Base-by-base conservation (phyloP, 108 stramenopile species). In the Discostella pseudostelligera region DNA sequence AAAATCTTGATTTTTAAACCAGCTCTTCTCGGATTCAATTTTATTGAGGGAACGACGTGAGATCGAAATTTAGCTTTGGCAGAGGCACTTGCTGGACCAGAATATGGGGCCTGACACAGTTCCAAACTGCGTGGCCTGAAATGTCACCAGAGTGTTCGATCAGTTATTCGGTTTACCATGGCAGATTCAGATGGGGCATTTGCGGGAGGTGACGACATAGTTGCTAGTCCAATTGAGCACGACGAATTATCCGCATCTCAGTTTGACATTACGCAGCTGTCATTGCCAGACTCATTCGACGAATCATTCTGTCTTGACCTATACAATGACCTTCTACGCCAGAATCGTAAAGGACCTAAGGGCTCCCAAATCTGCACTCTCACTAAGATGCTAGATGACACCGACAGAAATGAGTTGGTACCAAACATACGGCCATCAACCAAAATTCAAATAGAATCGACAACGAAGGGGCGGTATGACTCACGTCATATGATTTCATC, bases 261-360 rank as follows among this genome's bases (percentile, higher is more conserved):
- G 62, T 69, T 70, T 4, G 56, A 66, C 36, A 37, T 66, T 28
- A 65, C 65, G 14, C 50, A 48, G 20, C 49, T 77, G 32, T 77
- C 76, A 12, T 55, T 79, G 59, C 78, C 78, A 26, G 72, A 69
- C 20, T 69, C 72, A 22, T 78, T 78, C 29, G 76, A 73, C 43
- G 71, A 78, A 16, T 56, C 62, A 24, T 22, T 73, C 14, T 65
- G 63, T 36, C 58, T 65, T 50, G 72, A 66, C 29, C 40, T 73
- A 14, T 65, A 65, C 65, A 73, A 73, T 21, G 56, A 72, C 42
- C 24, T 64, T 22, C 45, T 36, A 50, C 46, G 10, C 45, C 61
- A 47, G 28, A 49, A 45, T 22, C 35, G 22, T 6, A 22, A 45
- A 19, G 62, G 46, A 36, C 25, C 32, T 16, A 5, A n/a, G n/a